phyloP scores from a whole-genome alignment of 2,329 filamentous ascomycete genomes.

The Whalleya microplaca region DNA sequence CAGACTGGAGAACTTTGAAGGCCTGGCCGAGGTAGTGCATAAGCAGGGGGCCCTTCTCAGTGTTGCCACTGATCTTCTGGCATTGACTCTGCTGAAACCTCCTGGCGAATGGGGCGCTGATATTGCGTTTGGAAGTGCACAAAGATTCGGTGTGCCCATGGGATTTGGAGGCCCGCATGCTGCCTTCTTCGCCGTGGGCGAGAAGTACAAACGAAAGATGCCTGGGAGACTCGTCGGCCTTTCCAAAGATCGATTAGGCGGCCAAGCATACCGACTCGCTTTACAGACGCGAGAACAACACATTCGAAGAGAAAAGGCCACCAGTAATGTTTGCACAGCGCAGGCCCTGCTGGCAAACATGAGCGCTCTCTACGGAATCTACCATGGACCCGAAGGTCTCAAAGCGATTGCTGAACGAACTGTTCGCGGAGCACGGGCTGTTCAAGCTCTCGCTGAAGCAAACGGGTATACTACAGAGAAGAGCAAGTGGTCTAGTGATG shows the following conservation, averaged over 20 bases:
- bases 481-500: slow-evolving; percentile 58
- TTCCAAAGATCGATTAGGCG: slow-evolving; percentile 86
- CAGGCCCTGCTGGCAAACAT: slow-evolving; percentile 95
- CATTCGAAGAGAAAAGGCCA: slow-evolving; percentile 94
- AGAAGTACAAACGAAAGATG: slow-evolving; percentile 93
- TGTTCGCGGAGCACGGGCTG: slow-evolving; percentile 69
- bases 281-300: slow-evolving; percentile 95
- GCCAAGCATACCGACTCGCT: slow-evolving; percentile 79
- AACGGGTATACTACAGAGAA: slow-evolving; percentile 67
- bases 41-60: slow-evolving; percentile 77
- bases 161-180: slow-evolving; percentile 95
- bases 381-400: slow-evolving; percentile 85
- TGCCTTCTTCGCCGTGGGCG: slow-evolving; percentile 90
- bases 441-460: slow-evolving; percentile 66
- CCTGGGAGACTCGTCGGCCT: slow-evolving; percentile 88
- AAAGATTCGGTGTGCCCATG: slow-evolving; percentile 89
- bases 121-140: slow-evolving; percentile 90
- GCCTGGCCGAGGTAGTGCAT: slow-evolving; percentile 77
- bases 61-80: slow-evolving; percentile 86
- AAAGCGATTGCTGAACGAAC: slow-evolving; percentile 81
- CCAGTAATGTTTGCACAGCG: slow-evolving; percentile 95
- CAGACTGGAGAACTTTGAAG: slow-evolving; percentile 74
- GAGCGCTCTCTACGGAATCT: slow-evolving; percentile 92
- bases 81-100: slow-evolving; percentile 83
- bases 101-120: slow-evolving; percentile 95